A percentile compares a stretch with the other conserved stretches of the same genome.
These are phyloP conservation scores for Luffa acutangula DNA, from an alignment of 306 rosid genomes.

Conservation along the genomic window DNA sequence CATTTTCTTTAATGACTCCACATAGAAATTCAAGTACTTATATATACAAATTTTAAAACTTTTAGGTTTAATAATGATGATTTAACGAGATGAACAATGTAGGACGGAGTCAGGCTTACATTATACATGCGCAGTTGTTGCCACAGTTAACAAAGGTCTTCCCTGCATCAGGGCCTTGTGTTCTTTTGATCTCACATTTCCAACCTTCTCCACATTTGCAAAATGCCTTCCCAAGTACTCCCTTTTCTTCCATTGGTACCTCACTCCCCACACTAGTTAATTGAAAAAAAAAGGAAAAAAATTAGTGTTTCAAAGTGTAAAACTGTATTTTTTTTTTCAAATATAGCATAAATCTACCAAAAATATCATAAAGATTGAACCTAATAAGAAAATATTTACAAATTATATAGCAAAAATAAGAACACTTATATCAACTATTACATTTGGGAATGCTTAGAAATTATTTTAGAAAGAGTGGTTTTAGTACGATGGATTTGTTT, in stretches of 20 bases:
- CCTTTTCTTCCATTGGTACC: neutral
- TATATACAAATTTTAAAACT: neutral
- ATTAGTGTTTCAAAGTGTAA: too few species aligned
- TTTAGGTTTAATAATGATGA: neutral
- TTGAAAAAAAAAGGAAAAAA: neutral
- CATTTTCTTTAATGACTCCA: too few species aligned
- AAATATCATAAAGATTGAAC: too few species aligned
- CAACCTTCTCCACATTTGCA: constrained; percentile 6
- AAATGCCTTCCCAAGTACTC: neutral
- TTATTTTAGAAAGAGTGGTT: too few species aligned
- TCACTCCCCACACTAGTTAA: neutral
- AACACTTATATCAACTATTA: too few species aligned
- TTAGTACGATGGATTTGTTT: too few species aligned
- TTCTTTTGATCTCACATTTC: constrained; percentile 1
- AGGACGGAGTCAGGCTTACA: neutral
- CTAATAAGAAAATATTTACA: too few species aligned
- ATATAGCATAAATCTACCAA: too few species aligned
- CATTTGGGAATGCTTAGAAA: too few species aligned
- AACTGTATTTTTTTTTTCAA: too few species aligned
- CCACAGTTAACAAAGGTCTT: constrained; percentile 1
- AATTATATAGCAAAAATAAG: too few species aligned
- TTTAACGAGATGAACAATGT: neutral
- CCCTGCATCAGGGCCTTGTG: constrained; percentile 5
- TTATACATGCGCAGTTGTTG: neutral
- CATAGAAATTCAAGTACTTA: too few species aligned